Base-by-base conservation (phyloP, 768 basidiomycete genomes). In the Mycena capillaripes region DNA sequence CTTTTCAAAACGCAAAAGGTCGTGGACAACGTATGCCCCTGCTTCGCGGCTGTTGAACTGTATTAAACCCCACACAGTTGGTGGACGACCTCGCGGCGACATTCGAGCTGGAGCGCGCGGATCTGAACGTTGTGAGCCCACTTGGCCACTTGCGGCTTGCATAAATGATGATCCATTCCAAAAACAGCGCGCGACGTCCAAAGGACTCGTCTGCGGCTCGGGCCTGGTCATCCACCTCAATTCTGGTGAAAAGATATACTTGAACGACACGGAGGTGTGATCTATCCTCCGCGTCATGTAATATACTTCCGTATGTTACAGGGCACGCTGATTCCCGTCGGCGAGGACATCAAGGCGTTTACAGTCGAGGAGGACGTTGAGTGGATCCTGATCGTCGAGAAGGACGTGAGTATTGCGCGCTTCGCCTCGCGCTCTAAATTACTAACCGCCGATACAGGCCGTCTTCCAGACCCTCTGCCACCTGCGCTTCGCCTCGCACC, bases 351-450 rank as follows among this genome's bases (percentile, higher is more conserved):
- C 53, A 80, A 84, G 19, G 84, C 85, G 0, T 89, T 97, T 66
- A 84, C 86, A n/a, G 76, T 93, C 4, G 79, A 85, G n/a, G 82
- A 85, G 12, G 79, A 86, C 46, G 77, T 95, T 16, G 74, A 86
- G 1, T 98, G 95, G 95, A 88, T 98, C 8, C 84, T 99, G 19
- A 84, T 99, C 5, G 87, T 98, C 21, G 98, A 99, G 82, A 99
- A 99, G 84, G 98, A 99, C 83, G 97, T 93, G 36, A 58, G 83
- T n/a, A n/a, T 73, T n/a, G 34, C 8, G 61, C 8, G 38, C 25
- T 4, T 42, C 29, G 30, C 50, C 23, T 38, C 46, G n/a, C 65
- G 17, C 34, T 40, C 27, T 25, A 25, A 32, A n/a, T n/a, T n/a
- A n/a, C 29, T 36, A 29, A 60, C 36, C 16, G 25, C 67, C n/a